Evolutionary conservation across 257 asterid species (phyloP).

Genomic region (Penstemon davidsonii): DNA sequence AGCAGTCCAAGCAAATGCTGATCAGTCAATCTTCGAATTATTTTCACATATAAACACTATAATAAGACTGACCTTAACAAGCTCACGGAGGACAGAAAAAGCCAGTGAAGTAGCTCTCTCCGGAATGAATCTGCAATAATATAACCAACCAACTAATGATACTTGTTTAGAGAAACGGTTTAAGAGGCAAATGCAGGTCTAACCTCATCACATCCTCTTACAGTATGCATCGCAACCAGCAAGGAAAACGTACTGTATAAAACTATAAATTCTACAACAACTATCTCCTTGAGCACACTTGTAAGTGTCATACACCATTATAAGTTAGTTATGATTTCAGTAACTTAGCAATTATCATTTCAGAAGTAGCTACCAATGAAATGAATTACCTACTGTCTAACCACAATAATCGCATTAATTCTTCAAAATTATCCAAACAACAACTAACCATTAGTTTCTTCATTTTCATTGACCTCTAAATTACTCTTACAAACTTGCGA

Average conservation of each 20-base stretch:
- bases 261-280: not conserved
- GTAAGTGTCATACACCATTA: too few relatives aligned
- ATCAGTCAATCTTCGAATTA: not conserved
- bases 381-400: constrained; percentile 1
- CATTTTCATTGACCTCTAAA: too few relatives aligned
- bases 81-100: constrained; percentile 61
- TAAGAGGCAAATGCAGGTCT: constrained; percentile 20
- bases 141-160: not conserved
- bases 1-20: not conserved
- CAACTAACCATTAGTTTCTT: not conserved
- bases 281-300: too few relatives aligned
- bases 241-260: not conserved
- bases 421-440: not conserved
- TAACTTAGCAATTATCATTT: not conserved
- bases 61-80: constrained; percentile 56
- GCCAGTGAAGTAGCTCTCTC: constrained; percentile 88
- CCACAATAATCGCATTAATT: constrained; percentile 8
- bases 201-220: not conserved
- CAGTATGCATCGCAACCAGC: constrained; percentile 9
- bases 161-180: constrained; percentile 5
- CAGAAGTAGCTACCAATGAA: not conserved
- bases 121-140: constrained; percentile 63
- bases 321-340: too few relatives aligned
- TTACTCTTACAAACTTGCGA: not conserved
- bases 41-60: constrained; percentile 1